Base-by-base conservation (phyloP, 305 asterid species). In the Fraxinus velutina region DNA sequence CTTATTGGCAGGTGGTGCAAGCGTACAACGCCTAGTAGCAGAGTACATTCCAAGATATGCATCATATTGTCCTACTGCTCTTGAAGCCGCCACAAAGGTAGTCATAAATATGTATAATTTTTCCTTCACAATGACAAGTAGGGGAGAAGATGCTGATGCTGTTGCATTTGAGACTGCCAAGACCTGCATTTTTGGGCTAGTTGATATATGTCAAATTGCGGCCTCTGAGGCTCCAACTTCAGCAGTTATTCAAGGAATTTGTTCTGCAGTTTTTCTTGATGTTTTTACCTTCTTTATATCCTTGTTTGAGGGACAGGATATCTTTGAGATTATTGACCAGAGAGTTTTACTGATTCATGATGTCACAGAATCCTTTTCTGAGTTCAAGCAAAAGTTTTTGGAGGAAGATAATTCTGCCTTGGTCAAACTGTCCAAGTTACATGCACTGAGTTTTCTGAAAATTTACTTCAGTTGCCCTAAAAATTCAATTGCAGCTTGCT, bases 111-210 rank as follows among this genome's bases (percentile, higher is more conserved):
- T 95, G 84, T 92, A 91, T 83, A 89, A 92, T 52, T 83, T 91
- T 91, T 90, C 92, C 83, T 82, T 90, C 83, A 60, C 88, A 22
- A 76, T 84, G 86, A 84, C 91, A 81, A 89, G 82, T 81, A 88
- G 81, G 78, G 97, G 92, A 81, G 93, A 90, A 82, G 97, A 93
- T 83, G 80, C 76, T 78, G 96, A 91, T 79, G 92, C 90, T 86
- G 87, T 88, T 86, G 91, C 96, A 42, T 92, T 88, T 88, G 97
- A 91, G 89, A 90, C 94, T 89, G 93, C 94, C 22, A 92, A 90
- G 87, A 88, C 92, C 85, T 95, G 97, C 91, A 85, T 91, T 78
- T 89, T 89, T 78, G 98, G 97, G 77, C 87, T 95, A 70, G 92
- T 88, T 82, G 92, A 90, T 85, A 90, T 95, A 76, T 91, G 95